Base-by-base conservation (phyloP, 2,329 filamentous ascomycete genomes). In the Penicillium sp. region DNA sequence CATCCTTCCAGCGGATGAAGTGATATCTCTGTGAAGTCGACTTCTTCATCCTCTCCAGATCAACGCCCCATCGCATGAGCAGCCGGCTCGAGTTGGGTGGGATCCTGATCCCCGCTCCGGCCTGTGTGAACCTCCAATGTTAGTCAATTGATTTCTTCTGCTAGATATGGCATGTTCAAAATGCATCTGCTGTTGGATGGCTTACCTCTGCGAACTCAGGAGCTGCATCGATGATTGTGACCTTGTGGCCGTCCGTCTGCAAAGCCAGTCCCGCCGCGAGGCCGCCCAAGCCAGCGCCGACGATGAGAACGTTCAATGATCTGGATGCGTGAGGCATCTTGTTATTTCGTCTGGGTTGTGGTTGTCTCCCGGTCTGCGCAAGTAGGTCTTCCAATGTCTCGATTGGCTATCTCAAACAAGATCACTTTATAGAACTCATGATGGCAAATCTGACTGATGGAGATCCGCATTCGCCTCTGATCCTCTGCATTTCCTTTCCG, bases 31-130 rank as follows among this genome's bases (percentile, higher is more conserved):
- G 56, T 22, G 53, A 55, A 47, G 73, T 69, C 20, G 67, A 63
- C 27, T 65, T 60, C 37, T 63, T 59, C 50, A 69, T 62, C 18
- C 68, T 58, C 47, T 65, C 61, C 15, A 62, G 58, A 23, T 70
- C 62, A 22, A 72, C 60, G 4, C 67, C 68, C 61, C 65, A 70
- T 15, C 59, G 56, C 40, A 65, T 56, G n/a, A 71, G 67, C 18
- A 71, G 66, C 6, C 61, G 63, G 14, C 63, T 61, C 46, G 60
- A 64, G 57, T 72, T 72, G 15, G 70, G 67, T 9, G 69, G 69
- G n/a, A 73, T 60, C 48, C 70, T 67, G 37, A 72, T 71, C n/a
- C 69, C 70, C 27, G 69, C 69, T 27, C 69, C 69, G 47, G 68
- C 64, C 69, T 71, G 26, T 15, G 25, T 7, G 9, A 44, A 49